These are phyloP conservation scores for Aspergillus hiratsukae DNA, from an alignment of 2,329 filamentous ascomycete species.

Conservation along the genomic window DNA sequence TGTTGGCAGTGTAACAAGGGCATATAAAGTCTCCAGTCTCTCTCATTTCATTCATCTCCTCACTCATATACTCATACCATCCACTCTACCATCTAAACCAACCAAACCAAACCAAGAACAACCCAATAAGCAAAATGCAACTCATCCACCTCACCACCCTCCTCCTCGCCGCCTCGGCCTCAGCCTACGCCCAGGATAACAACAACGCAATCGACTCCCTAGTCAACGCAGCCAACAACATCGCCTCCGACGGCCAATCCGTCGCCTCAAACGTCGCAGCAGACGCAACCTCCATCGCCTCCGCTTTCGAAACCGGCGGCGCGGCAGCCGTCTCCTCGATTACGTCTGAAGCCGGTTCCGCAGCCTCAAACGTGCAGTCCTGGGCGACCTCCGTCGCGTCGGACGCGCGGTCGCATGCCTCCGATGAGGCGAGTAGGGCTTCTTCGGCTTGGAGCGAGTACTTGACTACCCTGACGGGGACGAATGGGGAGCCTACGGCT, in stretches of 20 bases:
- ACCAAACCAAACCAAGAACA: not conserved
- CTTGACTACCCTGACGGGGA: conserved; percentile 17
- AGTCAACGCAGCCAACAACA: conserved; percentile 12
- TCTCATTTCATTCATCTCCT: not conserved
- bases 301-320: conserved; percentile 13
- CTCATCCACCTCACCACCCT: conserved; percentile 22
- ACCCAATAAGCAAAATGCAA: conserved; percentile 24
- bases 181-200: conserved; percentile 9
- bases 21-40: not conserved
- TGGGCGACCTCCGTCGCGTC: conserved; percentile 9
- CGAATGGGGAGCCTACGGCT: conserved; percentile 15
- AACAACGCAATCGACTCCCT: conserved; percentile 9
- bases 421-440: conserved; percentile 11
- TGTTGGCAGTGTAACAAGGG: not conserved
- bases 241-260: conserved; percentile 12
- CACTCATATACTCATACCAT: not conserved
- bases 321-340: conserved; percentile 12
- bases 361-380: conserved; percentile 9
- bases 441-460: conserved; percentile 3
- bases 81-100: not conserved
- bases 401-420: conserved; percentile 7
- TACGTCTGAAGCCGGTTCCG: conserved; percentile 12
- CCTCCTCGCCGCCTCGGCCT: conserved; percentile 17
- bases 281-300: conserved; percentile 15
- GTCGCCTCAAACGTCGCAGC: conserved; percentile 11